phyloP scores from a whole-genome alignment of 116 monocot species.

The Dioscorea cayenensis region DNA sequence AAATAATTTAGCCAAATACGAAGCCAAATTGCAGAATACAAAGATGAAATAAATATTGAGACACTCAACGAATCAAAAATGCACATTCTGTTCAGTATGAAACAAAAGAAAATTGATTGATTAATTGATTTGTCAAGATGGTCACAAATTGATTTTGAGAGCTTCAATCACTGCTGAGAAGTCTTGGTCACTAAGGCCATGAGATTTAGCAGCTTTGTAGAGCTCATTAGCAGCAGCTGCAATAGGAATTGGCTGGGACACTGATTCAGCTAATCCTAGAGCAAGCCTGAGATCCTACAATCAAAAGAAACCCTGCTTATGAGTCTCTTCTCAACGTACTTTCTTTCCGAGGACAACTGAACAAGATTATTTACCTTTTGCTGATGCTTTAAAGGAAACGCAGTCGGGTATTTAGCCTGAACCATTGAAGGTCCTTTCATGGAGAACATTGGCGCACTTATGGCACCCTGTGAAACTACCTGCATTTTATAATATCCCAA shows the following conservation, averaged over 20 bases:
- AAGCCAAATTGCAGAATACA: too few relatives aligned
- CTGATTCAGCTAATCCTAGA: constrained; percentile 69
- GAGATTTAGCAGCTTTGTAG: constrained; percentile 76
- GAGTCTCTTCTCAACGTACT: too few relatives aligned
- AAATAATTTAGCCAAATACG: too few relatives aligned
- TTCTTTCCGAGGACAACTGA: background rate
- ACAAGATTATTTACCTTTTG: constrained; percentile 58
- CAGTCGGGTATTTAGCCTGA: constrained; percentile 59
- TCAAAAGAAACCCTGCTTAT: background rate
- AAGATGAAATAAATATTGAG: too few relatives aligned
- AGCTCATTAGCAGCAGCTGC: constrained; percentile 84
- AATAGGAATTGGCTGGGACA: constrained; percentile 71
- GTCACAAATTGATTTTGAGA: constrained; percentile 21
- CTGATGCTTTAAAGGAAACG: constrained; percentile 92
- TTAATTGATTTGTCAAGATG: too few relatives aligned
- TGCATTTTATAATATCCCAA: constrained; percentile 15
- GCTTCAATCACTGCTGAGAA: constrained; percentile 93
- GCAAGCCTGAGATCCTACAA: constrained; percentile 85
- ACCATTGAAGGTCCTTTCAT: constrained; percentile 90
- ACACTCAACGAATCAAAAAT: too few relatives aligned
- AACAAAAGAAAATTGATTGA: too few relatives aligned
- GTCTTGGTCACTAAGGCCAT: constrained; percentile 73
- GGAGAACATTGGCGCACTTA: constrained; percentile 90
- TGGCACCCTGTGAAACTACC: constrained; percentile 91
- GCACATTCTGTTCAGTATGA: too few relatives aligned